A percentile compares a stretch with the other conserved stretches of the same genome.
Conservation (phyloP, 176 grass and related monocot genomes). For the Zizania latifolia region DNA sequence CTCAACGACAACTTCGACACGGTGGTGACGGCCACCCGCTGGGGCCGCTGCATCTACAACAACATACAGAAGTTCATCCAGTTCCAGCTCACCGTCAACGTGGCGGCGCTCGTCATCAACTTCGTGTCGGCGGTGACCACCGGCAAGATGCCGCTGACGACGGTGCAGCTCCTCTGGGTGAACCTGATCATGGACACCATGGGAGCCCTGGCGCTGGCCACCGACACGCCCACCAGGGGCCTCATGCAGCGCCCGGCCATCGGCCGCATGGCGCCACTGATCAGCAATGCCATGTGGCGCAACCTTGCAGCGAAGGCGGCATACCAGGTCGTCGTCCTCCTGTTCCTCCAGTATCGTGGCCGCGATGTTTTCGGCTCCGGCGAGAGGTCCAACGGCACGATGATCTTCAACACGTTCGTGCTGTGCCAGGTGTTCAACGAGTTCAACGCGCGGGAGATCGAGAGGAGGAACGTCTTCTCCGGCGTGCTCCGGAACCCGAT, state of each 20-base stretch:
- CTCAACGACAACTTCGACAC: slow-evolving; percentile 83
- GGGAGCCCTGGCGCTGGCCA: slow-evolving; percentile 64
- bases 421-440: slow-evolving; percentile 96
- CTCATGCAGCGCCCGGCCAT: slow-evolving; percentile 58
- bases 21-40: slow-evolving; percentile 58
- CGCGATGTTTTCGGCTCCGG: slow-evolving; percentile 10
- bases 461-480: slow-evolving; percentile 74
- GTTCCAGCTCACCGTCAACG: slow-evolving; percentile 89
- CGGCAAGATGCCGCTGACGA: slow-evolving; percentile 51
- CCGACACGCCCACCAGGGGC: slow-evolving; percentile 38
- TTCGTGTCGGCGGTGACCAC: slow-evolving; percentile 46
- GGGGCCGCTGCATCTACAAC: slow-evolving; percentile 81
- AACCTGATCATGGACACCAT: slow-evolving; percentile 92
- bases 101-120: slow-evolving; percentile 51
- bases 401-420: slow-evolving; percentile 90
- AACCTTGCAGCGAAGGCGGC: slow-evolving; percentile 54
- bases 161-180: slow-evolving; percentile 73
- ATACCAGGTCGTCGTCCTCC: slow-evolving; percentile 58
- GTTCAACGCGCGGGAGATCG: slow-evolving; percentile 75
- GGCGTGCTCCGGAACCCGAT: slow-evolving; percentile 59
- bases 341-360: slow-evolving; percentile 54
- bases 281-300: slow-evolving; percentile 89
- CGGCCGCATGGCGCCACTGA: slow-evolving; percentile 61
- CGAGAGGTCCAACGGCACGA: slow-evolving; percentile 59
- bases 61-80: slow-evolving; percentile 88